Evolutionary conservation across 1,284 basidiomycete species (phyloP).

Genomic region (Boletellus dicymbophilus): DNA sequence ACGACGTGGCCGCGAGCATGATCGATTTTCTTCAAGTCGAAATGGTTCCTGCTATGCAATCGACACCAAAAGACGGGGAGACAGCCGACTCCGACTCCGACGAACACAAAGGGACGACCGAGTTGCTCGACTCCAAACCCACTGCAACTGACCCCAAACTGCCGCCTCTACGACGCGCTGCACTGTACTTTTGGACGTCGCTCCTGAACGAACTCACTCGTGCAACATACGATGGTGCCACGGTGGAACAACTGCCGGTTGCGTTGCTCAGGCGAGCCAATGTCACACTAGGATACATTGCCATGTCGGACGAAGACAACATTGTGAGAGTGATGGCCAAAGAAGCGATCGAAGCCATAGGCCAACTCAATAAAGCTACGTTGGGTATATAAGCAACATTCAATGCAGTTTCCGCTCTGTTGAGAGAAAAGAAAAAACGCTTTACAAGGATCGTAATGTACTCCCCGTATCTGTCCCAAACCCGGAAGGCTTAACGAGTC

Average conservation of each 20-base stretch:
- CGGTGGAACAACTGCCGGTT: conserved; percentile 34
- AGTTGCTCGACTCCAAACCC: conserved; percentile 45
- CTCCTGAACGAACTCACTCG: conserved; percentile 57
- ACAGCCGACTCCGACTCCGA: conserved; percentile 16
- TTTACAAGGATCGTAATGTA: conserved; percentile 49
- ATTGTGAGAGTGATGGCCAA: conserved; percentile 79
- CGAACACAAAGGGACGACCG: conserved; percentile 10
- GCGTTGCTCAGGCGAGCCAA: conserved; percentile 53
- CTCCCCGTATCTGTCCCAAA: conserved; percentile 91
- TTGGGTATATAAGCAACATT: conserved; percentile 41
- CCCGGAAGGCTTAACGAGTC: conserved; percentile 56
- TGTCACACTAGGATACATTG: conserved; percentile 70
- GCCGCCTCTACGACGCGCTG: conserved; percentile 80
- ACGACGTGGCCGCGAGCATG: conserved; percentile 66
- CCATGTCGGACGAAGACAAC: conserved; percentile 71
- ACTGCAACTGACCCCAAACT: conserved; percentile 65
- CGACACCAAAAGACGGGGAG: conserved; percentile 12
- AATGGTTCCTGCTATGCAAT: conserved; percentile 39
- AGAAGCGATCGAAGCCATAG: conserved; percentile 63
- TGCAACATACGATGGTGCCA: conserved; percentile 44
- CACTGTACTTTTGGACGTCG: conserved; percentile 74
- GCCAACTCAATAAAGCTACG: conserved; percentile 50
- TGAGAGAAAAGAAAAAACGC: no score
- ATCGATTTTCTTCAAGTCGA: conserved; percentile 83
- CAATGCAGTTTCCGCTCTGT: no score